phyloP scores from a whole-genome alignment of 345 rosid genomes.

The Melaleuca quinquenervia region DNA sequence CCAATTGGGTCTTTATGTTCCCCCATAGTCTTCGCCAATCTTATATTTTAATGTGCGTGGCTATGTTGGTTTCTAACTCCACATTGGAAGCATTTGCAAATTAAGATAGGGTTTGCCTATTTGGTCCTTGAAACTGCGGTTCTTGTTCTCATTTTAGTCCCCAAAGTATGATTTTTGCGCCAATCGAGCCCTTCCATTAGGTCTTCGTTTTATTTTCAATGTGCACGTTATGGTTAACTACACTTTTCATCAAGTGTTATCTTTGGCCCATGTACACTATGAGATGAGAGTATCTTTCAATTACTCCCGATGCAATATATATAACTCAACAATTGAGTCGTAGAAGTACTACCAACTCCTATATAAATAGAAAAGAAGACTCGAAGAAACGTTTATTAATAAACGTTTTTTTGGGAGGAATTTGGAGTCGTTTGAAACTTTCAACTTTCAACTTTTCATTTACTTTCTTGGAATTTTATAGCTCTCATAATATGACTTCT shows the following conservation, averaged over 20 bases:
- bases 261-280: not conserved
- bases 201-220: not conserved
- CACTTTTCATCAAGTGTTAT: not conserved
- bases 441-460: not conserved
- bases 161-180: not conserved
- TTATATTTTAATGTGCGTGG: constrained; percentile 16
- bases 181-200: too few species aligned
- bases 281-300: not conserved
- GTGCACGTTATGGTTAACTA: not conserved
- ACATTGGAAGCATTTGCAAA: not conserved
- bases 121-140: not conserved
- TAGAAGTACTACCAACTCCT: not conserved
- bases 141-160: not conserved
- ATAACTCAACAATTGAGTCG: not conserved
- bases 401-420: not conserved
- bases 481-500: not conserved
- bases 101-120: not conserved
- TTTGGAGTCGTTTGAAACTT: not conserved
- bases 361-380: not conserved
- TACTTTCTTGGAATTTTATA: not conserved
- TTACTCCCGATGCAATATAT: not conserved
- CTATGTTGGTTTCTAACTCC: constrained; percentile 31
- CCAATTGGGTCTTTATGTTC: not conserved
- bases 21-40: not conserved
- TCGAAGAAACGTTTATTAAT: too few species aligned